Evolutionary conservation across 345 rosid species (phyloP).

Genomic region (Salix suchowensis): DNA sequence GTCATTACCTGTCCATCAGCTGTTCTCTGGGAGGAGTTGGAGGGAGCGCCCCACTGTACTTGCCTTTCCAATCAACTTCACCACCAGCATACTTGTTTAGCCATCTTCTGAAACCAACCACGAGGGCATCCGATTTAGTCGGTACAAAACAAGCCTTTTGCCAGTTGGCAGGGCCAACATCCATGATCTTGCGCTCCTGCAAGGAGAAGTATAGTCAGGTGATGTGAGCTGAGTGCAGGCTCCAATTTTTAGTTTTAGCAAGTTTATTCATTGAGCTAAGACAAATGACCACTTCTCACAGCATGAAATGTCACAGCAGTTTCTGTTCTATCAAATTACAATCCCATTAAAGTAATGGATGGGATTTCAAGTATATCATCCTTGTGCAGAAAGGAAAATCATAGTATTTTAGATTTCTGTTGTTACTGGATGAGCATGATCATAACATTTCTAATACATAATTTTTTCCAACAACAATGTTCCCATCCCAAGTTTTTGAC

Average conservation of each 20-base stretch:
- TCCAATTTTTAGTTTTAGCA: not conserved
- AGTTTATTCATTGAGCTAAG: too few species aligned
- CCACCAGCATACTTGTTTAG: slow-evolving; percentile 61
- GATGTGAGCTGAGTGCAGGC: not conserved
- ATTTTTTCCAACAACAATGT: too few species aligned
- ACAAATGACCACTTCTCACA: not conserved
- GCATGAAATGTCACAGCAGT: not conserved
- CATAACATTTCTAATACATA: too few species aligned
- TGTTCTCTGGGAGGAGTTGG: slow-evolving; percentile 74
- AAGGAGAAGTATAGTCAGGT: not conserved
- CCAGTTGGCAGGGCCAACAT: slow-evolving; percentile 68
- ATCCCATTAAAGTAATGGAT: not conserved
- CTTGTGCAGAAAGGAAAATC: not conserved
- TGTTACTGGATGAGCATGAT: not conserved
- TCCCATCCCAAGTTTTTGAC: too few species aligned
- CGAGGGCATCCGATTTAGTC: slow-evolving; percentile 71
- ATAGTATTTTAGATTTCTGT: not conserved
- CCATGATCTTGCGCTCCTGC: slow-evolving; percentile 82
- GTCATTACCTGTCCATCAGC: slow-evolving; percentile 66
- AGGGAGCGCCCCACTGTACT: slow-evolving; percentile 52
- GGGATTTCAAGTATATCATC: too few species aligned
- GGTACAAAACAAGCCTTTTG: slow-evolving; percentile 80
- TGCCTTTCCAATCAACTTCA: slow-evolving; percentile 72
- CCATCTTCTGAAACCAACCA: slow-evolving; percentile 81
- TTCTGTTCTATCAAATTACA: not conserved